phyloP scores from a whole-genome alignment of 371 early-diverging fungal genomes.

The Dichotomocladium elegans region DNA sequence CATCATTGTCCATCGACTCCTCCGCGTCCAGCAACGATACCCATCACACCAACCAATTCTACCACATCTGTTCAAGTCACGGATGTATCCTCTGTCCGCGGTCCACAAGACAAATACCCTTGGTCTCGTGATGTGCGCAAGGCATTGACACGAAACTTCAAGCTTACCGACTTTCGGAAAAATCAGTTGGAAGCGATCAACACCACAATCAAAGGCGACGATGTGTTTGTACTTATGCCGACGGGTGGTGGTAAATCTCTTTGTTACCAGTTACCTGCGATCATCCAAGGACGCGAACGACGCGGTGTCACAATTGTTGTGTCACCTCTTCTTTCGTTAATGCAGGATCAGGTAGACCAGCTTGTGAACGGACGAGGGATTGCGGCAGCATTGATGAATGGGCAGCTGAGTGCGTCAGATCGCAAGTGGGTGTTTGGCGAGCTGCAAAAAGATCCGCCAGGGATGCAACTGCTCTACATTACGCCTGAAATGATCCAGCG shows the following conservation, averaged over 20 bases:
- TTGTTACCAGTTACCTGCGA: conserved; percentile 97
- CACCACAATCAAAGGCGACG: conserved; percentile 80
- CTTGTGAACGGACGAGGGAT: conserved; percentile 76
- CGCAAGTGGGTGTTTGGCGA: conserved; percentile 59
- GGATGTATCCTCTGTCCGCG: background rate
- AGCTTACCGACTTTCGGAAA: conserved; percentile 78
- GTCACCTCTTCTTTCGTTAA: conserved; percentile 95
- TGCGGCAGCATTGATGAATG: conserved; percentile 71
- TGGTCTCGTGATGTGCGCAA: conserved; percentile 83
- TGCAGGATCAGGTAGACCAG: conserved; percentile 95
- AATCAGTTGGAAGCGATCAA: conserved; percentile 96
- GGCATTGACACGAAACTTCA: conserved; percentile 71
- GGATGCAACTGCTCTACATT: conserved; percentile 79
- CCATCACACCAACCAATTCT: background rate
- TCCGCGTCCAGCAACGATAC: background rate
- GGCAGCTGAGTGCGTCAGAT: conserved; percentile 51
- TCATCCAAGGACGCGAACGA: conserved; percentile 45
- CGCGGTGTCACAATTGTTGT: conserved; percentile 92
- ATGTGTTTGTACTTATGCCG: conserved; percentile 99
- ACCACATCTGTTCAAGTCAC: background rate
- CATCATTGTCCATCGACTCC: background rate
- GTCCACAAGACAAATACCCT: conserved; percentile 23
- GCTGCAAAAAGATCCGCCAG: conserved; percentile 26
- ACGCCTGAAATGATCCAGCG: conserved; percentile 94
- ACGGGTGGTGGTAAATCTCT: conserved; percentile 99